These are phyloP conservation scores for Schizochytrium sp. DNA, from an alignment of 108 stramenopile genomes.

Conservation along the genomic window DNA sequence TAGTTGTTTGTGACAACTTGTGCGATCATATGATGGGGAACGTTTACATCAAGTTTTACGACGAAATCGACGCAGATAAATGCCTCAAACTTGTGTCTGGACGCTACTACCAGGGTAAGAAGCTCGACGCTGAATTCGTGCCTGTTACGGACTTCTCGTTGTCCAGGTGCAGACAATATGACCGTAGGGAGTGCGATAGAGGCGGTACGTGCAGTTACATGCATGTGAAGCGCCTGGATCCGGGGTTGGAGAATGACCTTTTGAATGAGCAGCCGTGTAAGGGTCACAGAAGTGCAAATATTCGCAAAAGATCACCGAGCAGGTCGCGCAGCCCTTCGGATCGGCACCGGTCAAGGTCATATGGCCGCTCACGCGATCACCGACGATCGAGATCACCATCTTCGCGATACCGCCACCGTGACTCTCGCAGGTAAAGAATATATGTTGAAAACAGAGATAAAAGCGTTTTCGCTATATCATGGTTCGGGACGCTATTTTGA, in stretches of 20 bases:
- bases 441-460: no score
- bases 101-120: slow-evolving; percentile 90
- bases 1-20: slow-evolving; percentile 96
- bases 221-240: slow-evolving; percentile 79
- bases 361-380: neutral
- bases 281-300: neutral
- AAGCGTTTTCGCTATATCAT: no score
- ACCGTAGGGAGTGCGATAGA: slow-evolving; percentile 82
- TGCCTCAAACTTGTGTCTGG: slow-evolving; percentile 89
- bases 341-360: neutral
- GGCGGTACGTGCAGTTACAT: slow-evolving; percentile 98
- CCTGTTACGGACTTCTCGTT: slow-evolving; percentile 96
- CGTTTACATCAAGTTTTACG: slow-evolving; percentile 89
- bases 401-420: neutral
- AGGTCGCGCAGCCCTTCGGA: neutral
- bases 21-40: slow-evolving; percentile 98
- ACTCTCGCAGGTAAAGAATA: neutral
- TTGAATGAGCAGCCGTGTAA: slow-evolving; percentile 16
- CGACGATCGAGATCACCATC: no score
- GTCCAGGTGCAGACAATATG: slow-evolving; percentile 93
- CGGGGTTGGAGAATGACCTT: slow-evolving; percentile 65
- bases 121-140: slow-evolving; percentile 89
- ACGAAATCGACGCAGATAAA: slow-evolving; percentile 95
- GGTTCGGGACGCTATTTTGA: no score
- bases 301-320: neutral